Evolutionary conservation across 352 stramenopile species (phyloP).

Genomic region (Saprolegnia diclina): DNA sequence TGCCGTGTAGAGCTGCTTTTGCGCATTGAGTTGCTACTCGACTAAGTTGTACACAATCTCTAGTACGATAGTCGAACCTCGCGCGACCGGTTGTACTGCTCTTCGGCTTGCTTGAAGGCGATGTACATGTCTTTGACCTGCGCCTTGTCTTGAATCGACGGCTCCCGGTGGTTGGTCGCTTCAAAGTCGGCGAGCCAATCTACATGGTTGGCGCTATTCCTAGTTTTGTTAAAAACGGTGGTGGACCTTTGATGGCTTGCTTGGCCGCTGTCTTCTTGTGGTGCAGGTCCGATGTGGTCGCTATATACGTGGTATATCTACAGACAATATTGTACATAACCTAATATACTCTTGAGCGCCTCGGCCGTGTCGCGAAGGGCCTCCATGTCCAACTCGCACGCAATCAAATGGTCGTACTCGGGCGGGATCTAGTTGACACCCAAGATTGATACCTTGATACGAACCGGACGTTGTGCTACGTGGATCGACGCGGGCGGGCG

Average conservation of each 20-base stretch:
- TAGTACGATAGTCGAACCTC: slow-evolving; percentile 26
- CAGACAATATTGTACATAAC: not conserved
- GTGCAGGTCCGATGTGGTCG: slow-evolving; percentile 15
- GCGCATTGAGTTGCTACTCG: not conserved
- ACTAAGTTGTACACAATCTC: no score
- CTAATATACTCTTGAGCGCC: not conserved
- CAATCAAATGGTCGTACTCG: slow-evolving; percentile 23
- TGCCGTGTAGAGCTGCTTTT: slow-evolving; percentile 35
- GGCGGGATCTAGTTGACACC: slow-evolving; percentile 2
- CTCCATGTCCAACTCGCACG: slow-evolving; percentile 22
- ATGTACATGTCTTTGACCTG: slow-evolving; percentile 71
- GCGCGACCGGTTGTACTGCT: slow-evolving; percentile 44
- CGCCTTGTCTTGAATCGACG: slow-evolving; percentile 71
- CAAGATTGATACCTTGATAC: not conserved
- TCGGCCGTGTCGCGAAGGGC: not conserved
- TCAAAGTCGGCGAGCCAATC: slow-evolving; percentile 58
- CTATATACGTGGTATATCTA: slow-evolving; percentile 6
- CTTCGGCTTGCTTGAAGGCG: slow-evolving; percentile 66
- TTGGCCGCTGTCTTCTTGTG: slow-evolving; percentile 52
- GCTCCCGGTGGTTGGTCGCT: slow-evolving; percentile 40
- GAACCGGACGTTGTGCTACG: no score
- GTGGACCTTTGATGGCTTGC: slow-evolving; percentile 40
- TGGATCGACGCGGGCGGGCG: no score
- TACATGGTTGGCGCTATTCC: not conserved
- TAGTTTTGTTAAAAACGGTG: not conserved